Base-by-base conservation (phyloP, 768 basidiomycete species). In the Leccinellum albellum region DNA sequence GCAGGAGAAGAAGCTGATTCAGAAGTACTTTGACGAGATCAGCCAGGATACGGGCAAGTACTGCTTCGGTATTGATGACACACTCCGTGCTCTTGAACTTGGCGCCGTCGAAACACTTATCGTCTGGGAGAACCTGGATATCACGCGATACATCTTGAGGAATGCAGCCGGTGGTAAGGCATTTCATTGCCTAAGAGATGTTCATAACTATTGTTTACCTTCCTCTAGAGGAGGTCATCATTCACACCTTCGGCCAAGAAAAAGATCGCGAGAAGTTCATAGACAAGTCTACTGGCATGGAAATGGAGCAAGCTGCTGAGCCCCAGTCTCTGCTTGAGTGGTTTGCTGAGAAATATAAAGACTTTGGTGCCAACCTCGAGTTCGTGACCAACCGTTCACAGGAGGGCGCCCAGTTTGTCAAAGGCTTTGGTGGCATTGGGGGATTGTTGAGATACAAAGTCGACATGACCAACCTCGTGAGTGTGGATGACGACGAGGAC, bases 11-110 rank as follows among this genome's bases (percentile, higher is more conserved):
- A 88, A 80, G 72, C 85, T 99, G 50, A 98, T 99, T 65, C 95
- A 98, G 73, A 89, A 84, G 71, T 98, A 98, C 79, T 99, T 99
- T 71, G 96, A 98, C 68, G 97, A 99, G 76, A 99, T 99, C 76
- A 96, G 94, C 65, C 91, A 92, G 71, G 97, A 99, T 68, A 94
- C 92, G 33, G 91, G 86, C 66, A 91, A 88, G 73, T 98, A 96
- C 77, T 97, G 95, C 76, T 98, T 96, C 71, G 97, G 97, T 75
- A 85, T 99, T 60, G 92, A 92, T 15, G 97, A 99, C 70, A 98
- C 96, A 1, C 82, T 99, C 61, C 97, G 96, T 72, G 93, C 89
- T 15, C 84, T 99, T 50, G 97, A 99, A 67, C 84, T 99, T 51
- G 97, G 97, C 61, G 87, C 97, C 15, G 91, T 95, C 45, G 97